Evolutionary conservation across 2,329 filamentous ascomycete species (phyloP).

Genomic region (Chaetomium globosum): DNA sequence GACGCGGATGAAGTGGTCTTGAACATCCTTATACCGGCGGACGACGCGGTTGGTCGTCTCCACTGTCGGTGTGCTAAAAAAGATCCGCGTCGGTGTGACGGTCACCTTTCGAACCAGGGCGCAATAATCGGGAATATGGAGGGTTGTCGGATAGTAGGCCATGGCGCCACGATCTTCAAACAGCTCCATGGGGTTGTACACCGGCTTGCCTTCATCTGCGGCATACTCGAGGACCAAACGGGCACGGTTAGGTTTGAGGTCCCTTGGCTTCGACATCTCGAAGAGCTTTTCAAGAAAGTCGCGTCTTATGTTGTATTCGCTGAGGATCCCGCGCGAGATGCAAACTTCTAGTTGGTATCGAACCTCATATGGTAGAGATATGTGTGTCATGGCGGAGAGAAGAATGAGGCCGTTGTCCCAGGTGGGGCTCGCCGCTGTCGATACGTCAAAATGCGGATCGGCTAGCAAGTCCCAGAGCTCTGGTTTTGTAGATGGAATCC

Average conservation of each 20-base stretch:
- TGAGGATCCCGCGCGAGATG: conserved; percentile 75
- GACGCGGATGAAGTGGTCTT: conserved; percentile 83
- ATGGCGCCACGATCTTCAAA: conserved; percentile 61
- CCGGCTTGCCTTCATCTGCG: conserved; percentile 61
- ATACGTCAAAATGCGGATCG: conserved; percentile 35
- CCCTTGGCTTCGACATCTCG: conserved; percentile 45
- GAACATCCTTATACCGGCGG: conserved; percentile 66
- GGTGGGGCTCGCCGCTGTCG: neutral
- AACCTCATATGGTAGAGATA: conserved; percentile 66
- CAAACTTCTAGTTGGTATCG: conserved; percentile 93
- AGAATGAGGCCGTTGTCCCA: conserved; percentile 38
- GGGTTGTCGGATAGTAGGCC: conserved; percentile 49
- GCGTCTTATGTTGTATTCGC: conserved; percentile 70
- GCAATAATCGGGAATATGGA: conserved; percentile 69
- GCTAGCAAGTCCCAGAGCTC: conserved; percentile 49
- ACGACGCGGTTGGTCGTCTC: conserved; percentile 89
- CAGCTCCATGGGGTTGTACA: conserved; percentile 72
- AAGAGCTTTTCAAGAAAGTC: conserved; percentile 68
- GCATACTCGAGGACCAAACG: conserved; percentile 73
- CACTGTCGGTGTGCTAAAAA: conserved; percentile 73
- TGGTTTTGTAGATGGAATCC: conserved; percentile 42
- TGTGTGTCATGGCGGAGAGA: conserved; percentile 43
- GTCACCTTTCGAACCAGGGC: conserved; percentile 73
- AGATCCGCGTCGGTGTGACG: conserved; percentile 82
- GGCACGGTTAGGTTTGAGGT: conserved; percentile 53